Base-by-base conservation (phyloP, 148 eudicot species). In the Nyssa sinensis region DNA sequence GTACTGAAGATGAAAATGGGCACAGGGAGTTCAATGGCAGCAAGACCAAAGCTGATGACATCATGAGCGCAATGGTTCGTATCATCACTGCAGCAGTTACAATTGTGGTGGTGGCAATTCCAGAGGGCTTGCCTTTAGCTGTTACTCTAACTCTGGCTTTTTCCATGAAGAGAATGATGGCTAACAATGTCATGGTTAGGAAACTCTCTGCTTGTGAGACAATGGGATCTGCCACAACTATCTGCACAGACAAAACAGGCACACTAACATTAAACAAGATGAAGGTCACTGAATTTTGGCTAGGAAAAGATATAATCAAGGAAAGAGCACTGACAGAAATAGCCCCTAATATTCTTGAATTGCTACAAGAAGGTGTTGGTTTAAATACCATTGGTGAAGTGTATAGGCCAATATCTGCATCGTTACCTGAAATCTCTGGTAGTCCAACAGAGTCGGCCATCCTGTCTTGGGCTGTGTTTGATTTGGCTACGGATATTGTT, bases 371-470 rank as follows among this genome's bases (percentile, higher is more conserved):
- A 29, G 37, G n/a, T 17, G 10, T 51, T 51, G 58, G 58, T 21
- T 51, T 10, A 21, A 21, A 51, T 9, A 51, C 10, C 14, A 53
- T 0, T 21, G 24, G 58, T 13, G 16, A 17, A 51, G 58, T 51
- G 4, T 51, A 51, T 51, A 51, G 16, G 16, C 16, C 10, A 13
- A 9, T 51, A 51, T 17, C 58, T 17, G 16, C 58, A 51, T 51
- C 58, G 16, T 3, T 51, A 10, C 58, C 58, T 17, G 58, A 51
- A 13, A 51, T 51, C 30, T 51, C 58, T 51, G 58, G 58, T 4
- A 51, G 58, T 19, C 58, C 87, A 12, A 84, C 84, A 0, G 87
- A 84, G 66, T 73, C 74, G 63, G 84, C 88, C 21, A 58, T 85
- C 5, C 73, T 85, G 44, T 74, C 78, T 3, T 85, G 85, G 84